phyloP scores from a whole-genome alignment of 176 grass and related monocot genomes.

The Musa beccarii region DNA sequence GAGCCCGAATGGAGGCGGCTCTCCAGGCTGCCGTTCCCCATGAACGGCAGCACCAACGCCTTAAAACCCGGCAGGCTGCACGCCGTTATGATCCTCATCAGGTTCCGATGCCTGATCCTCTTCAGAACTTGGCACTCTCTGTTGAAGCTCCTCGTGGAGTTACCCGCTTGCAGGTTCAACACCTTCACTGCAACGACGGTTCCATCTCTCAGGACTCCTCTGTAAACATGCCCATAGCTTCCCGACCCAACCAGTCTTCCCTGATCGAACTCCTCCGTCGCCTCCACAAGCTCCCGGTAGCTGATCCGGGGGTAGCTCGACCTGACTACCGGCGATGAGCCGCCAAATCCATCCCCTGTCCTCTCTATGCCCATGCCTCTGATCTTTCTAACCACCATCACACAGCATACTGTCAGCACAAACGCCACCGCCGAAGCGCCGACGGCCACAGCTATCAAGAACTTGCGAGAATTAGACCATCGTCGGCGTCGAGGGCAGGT shows the following conservation, averaged over 20 bases:
- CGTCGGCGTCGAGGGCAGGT: constrained; percentile 14
- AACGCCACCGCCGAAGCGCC: constrained; percentile 36
- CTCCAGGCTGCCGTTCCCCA: constrained; percentile 91
- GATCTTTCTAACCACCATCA: constrained; percentile 34
- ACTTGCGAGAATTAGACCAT: constrained; percentile 42
- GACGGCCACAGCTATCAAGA: constrained; percentile 30
- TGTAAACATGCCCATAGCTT: constrained; percentile 77
- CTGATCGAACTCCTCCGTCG: constrained; percentile 52
- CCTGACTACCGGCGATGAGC: constrained; percentile 51
- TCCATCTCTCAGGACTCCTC: constrained; percentile 52
- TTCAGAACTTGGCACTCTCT: constrained; percentile 90
- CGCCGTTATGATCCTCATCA: constrained; percentile 85
- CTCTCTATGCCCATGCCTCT: constrained; percentile 19
- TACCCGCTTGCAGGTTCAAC: constrained; percentile 68
- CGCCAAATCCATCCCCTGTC: constrained; percentile 27
- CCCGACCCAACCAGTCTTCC: constrained; percentile 59
- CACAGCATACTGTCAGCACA: constrained; percentile 34
- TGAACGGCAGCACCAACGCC: constrained; percentile 89
- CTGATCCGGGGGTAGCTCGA: constrained; percentile 78
- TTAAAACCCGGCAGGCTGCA: constrained; percentile 92
- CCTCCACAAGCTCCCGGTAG: constrained; percentile 61
- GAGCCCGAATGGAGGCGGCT: constrained; percentile 47
- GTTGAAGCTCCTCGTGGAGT: constrained; percentile 86
- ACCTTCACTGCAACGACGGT: constrained; percentile 82
- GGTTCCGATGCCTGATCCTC: constrained; percentile 81